Evolutionary conservation across 371 early-diverging fungal genomes (phyloP), one percentile per base, ranked within the genome.

Genomic region (Mortierella sp.): DNA sequence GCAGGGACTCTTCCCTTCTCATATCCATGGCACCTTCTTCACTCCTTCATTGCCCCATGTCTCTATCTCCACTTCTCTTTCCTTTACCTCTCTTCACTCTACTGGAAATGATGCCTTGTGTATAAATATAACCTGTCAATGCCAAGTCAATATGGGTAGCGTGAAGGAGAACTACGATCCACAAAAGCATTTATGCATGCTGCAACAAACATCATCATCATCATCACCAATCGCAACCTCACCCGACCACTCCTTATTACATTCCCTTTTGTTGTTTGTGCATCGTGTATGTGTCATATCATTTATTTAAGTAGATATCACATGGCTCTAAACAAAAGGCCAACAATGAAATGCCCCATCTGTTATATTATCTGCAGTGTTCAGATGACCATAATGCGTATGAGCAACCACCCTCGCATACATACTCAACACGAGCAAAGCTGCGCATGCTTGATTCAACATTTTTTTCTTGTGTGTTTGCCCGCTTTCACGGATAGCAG

Each of bases 361-460:
- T 47, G 20, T 43, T 62, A 5, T 28, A 45, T 30, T 28, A 30
- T 1, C 2, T 63, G 52, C 20, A 24, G 9, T 47, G 67, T 45
- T 67, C 67, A 67, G 67, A 57, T 67, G 67, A 67, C 47, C 67
- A 59, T 28, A 18, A n/a, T 40, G 55, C 55, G 26, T 57, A 55
- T 66, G 66, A 66, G 28, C 40, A 55, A 16, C 30, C 14, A 45
- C 63, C 0, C 16, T 62, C 24, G 3, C 59, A 22, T 32, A 14
- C 32, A 60, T 35, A 30, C 54, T 58, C 32, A 30, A 30, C 54
- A 32, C 35, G 60, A 20, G 60, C 1, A n/a, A 52, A 52, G 24
- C 24, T 52, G 52, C 52, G 52, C 52, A 52, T 22, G 52, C 52
- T 22, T 24, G 6, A 52, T 52, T n/a, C 22, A 43, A 11, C 43